Evolutionary conservation across 1,284 basidiomycete genomes (phyloP).

Genomic region (Boletus subluridellus): DNA sequence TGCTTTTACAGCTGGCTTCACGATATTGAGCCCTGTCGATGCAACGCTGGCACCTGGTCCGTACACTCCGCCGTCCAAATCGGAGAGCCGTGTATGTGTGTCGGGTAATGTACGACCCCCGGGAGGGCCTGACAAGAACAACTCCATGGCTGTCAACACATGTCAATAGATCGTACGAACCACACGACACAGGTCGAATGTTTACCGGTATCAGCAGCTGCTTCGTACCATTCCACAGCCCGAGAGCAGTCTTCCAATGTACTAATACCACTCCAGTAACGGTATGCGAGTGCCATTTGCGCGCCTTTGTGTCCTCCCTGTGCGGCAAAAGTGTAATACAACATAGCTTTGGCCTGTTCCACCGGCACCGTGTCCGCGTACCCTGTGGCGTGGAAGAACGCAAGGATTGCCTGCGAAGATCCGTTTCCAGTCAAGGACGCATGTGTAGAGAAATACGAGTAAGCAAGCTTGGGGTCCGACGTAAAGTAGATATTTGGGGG

Average conservation of each 20-base stretch:
- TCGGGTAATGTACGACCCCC: constrained; percentile 87
- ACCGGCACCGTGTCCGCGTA: constrained; percentile 68
- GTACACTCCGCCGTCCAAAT: constrained; percentile 87
- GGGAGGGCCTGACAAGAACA: constrained; percentile 82
- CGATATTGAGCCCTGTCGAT: constrained; percentile 72
- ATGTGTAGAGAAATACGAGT: constrained; percentile 57
- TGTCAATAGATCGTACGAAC: background rate
- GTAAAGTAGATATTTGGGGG: constrained; percentile 65
- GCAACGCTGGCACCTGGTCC: constrained; percentile 92
- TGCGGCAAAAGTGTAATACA: constrained; percentile 93
- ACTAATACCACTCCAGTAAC: constrained; percentile 95
- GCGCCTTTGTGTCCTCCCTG: constrained; percentile 83
- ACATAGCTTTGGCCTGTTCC: constrained; percentile 73
- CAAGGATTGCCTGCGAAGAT: constrained; percentile 79
- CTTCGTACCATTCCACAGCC: constrained; percentile 84
- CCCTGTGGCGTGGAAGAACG: constrained; percentile 85
- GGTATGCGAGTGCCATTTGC: constrained; percentile 90
- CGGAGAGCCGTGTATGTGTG: constrained; percentile 80
- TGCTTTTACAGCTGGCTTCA: constrained; percentile 78
- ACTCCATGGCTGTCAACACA: constrained; percentile 54
- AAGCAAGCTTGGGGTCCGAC: constrained; percentile 58
- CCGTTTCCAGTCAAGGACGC: constrained; percentile 71
- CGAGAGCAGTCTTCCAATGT: constrained; percentile 80
- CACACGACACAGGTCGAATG: constrained; percentile 30
- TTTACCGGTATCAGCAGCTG: constrained; percentile 78